Evolutionary conservation across 2,329 filamentous ascomycete species (phyloP).

Genomic region (Colletotrichum chrysophilum): DNA sequence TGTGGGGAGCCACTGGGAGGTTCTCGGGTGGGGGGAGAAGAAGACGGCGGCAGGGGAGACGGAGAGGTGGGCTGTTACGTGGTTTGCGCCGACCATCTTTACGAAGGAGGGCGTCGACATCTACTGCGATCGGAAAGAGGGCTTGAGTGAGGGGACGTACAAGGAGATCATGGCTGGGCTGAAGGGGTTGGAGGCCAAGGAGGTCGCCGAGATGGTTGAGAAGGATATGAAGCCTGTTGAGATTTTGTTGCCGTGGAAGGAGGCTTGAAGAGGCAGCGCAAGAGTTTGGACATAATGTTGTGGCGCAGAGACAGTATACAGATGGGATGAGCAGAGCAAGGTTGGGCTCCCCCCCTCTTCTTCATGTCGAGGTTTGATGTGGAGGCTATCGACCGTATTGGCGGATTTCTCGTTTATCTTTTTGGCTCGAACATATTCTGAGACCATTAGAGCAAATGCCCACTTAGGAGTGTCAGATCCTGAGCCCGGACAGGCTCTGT

Average conservation of each 20-base stretch:
- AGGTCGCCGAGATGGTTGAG: constrained; percentile 56
- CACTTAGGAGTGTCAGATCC: neutral
- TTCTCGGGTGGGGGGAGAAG: constrained; percentile 74
- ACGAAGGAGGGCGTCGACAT: constrained; percentile 83
- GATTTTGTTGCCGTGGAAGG: constrained; percentile 56
- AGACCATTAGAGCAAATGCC: neutral
- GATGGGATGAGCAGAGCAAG: neutral
- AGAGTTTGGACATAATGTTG: neutral
- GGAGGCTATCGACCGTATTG: neutral
- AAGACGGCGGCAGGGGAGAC: constrained; percentile 39
- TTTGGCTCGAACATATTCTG: neutral
- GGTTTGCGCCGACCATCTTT: constrained; percentile 83
- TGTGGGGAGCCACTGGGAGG: constrained; percentile 79
- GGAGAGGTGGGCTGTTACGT: constrained; percentile 80
- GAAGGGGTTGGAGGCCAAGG: constrained; percentile 56
- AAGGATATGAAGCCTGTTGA: constrained; percentile 56
- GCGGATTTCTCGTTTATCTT: neutral
- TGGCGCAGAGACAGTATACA: neutral
- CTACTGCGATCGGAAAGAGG: constrained; percentile 69
- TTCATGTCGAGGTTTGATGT: neutral
- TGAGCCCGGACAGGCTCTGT: neutral
- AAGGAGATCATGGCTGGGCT: constrained; percentile 61
- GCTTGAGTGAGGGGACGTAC: constrained; percentile 63
- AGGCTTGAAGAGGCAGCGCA: constrained; percentile 14
- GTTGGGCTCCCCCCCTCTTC: neutral